Evolutionary conservation across 192 early-diverging fungal species (phyloP), one percentile per base, ranked within the genome.

Genomic region (Coemansia sp.): DNA sequence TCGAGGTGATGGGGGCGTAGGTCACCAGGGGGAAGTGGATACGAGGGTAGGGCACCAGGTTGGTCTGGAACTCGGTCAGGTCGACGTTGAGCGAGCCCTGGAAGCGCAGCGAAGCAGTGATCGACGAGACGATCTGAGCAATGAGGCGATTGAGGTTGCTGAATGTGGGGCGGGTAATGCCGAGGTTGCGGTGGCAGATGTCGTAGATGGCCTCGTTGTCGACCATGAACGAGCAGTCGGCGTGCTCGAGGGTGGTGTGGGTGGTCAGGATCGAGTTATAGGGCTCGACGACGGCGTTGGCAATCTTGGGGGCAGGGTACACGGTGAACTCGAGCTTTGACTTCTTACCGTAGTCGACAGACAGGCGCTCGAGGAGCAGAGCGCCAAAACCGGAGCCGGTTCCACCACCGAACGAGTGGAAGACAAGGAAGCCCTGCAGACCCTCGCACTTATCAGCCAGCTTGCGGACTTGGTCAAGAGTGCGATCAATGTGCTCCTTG

Each of bases 261-360:
- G 96, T 98, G 77, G 95, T 97, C 83, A 98, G 83, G 80, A 98
- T 97, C 62, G 96, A 97, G 89, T 98, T 96, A 86, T 96, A 97
- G 56, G 95, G 95, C 84, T 97, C 95, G 37, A 98, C 94, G 56
- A 97, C 93, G 6, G 94, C 89, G 61, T 95, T 98, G 65, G 95
- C 91, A 50, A 98, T 90, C 80, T 93, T 94, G 54, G 96, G 96
- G 37, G 96, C 95, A 12, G 96, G 96, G 87, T 98, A 98, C 35
- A 98, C 94, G 4, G 94, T 95, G 84, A 98, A 98, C 86, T 98
- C 95, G 69, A 99, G 90, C 90, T 99, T 99, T 79, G 95, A 97
- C 90, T 99, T 99, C 82, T 99, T 99, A 80, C 97, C 95, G 83
- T 99, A 99, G 86, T 99, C 97, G 56, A 97, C 95, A 15, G 95